Evolutionary conservation across 441 rosid genomes (phyloP).

Genomic region (Adansonia grandidieri): DNA sequence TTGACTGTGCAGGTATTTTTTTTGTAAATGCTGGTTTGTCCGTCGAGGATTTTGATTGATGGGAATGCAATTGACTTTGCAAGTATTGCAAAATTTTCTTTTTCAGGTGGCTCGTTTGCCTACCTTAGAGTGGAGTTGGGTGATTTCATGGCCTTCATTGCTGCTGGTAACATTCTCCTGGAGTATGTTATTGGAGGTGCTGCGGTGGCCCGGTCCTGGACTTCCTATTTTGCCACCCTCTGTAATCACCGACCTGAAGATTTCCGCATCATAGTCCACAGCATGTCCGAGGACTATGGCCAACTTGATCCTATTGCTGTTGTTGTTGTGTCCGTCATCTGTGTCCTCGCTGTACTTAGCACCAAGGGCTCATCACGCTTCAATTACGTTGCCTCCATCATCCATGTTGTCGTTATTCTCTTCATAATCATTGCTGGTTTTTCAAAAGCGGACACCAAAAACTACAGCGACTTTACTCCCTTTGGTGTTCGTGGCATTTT

Average conservation of each 20-base stretch:
- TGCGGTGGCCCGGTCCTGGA: constrained; percentile 86
- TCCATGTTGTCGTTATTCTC: constrained; percentile 58
- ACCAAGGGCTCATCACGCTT: constrained; percentile 77
- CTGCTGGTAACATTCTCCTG: constrained; percentile 79
- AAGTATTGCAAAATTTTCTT: not conserved
- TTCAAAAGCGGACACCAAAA: constrained; percentile 52
- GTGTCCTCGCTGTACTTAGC: constrained; percentile 65
- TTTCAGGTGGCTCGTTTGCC: constrained; percentile 56
- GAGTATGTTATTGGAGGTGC: constrained; percentile 76
- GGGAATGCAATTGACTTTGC: not conserved
- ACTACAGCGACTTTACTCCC: constrained; percentile 52
- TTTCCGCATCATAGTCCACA: constrained; percentile 56
- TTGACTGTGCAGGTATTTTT: not conserved
- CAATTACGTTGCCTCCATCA: constrained; percentile 67
- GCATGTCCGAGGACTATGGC: constrained; percentile 53
- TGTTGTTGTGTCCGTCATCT: constrained; percentile 43
- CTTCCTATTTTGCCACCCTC: constrained; percentile 85
- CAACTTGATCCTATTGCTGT: constrained; percentile 80
- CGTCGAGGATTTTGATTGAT: not conserved
- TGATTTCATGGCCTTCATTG: constrained; percentile 80
- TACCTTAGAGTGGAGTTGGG: constrained; percentile 84
- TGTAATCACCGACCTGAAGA: constrained; percentile 62
- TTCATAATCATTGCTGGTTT: constrained; percentile 73
- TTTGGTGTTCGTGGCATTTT: constrained; percentile 56
- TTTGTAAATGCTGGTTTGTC: not conserved